Conservation (phyloP, 495 filamentous ascomycete species). For the Elasticomyces elasticus region DNA sequence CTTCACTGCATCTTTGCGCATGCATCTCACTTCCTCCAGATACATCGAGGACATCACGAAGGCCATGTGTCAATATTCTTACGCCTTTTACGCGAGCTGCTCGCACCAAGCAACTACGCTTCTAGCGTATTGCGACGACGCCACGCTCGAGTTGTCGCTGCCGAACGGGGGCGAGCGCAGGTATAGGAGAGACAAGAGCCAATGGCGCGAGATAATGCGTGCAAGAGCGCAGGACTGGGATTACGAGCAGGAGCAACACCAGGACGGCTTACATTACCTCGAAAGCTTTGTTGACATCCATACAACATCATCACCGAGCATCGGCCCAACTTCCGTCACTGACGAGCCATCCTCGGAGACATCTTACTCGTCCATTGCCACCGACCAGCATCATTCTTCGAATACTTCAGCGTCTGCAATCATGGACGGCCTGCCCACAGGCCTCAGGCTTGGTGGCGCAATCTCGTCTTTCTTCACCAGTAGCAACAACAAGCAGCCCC, state of each 20-base stretch:
- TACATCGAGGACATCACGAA: neutral
- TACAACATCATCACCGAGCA: neutral
- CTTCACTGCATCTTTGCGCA: too few relatives aligned
- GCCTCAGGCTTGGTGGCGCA: neutral
- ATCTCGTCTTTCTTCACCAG: neutral
- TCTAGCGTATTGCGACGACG: neutral
- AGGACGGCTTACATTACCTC: neutral
- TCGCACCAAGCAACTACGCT: conserved; percentile 4
- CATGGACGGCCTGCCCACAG: too few relatives aligned
- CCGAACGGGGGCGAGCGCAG: neutral
- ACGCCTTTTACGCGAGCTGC: neutral
- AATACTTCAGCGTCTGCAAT: neutral
- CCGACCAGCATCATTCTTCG: neutral
- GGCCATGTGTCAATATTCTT: conserved; percentile 7
- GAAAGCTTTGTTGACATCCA: neutral
- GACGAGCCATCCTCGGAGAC: conserved; percentile 1
- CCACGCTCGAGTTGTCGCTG: neutral
- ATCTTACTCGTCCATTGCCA: neutral
- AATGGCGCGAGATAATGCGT: neutral
- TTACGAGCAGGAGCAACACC: neutral
- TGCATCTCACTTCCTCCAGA: too few relatives aligned
- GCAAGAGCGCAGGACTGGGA: too few relatives aligned
- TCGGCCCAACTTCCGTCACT: conserved; percentile 2
- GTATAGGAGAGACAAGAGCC: neutral
- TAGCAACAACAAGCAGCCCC: neutral